phyloP scores from a whole-genome alignment of 2,329 filamentous ascomycete genomes.

The Lanzia echinophila region DNA sequence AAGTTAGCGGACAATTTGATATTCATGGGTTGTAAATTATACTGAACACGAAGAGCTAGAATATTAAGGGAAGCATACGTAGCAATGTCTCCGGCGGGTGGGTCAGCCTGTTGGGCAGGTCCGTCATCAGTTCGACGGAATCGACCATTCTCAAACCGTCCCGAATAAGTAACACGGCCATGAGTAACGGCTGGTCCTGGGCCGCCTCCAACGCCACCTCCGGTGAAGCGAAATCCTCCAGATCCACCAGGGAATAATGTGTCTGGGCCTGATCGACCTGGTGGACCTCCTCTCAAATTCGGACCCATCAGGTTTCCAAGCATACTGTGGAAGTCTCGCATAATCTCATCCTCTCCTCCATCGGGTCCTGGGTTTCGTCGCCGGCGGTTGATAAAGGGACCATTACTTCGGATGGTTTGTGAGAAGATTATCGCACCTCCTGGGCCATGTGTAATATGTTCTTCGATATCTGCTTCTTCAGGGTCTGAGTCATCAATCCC shows the following conservation, averaged over 20 bases:
- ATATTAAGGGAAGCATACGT: conserved; percentile 35
- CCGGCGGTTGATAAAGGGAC: neutral
- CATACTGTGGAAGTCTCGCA: conserved; percentile 38
- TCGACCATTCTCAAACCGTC: conserved; percentile 16
- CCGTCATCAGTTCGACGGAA: conserved; percentile 46
- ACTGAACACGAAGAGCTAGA: conserved; percentile 14
- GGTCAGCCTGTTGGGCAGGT: conserved; percentile 39
- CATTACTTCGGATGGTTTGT: conserved; percentile 22
- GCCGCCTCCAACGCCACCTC: conserved; percentile 6
- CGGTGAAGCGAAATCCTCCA: conserved; percentile 13
- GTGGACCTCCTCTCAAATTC: conserved; percentile 19
- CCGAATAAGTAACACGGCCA: conserved; percentile 29
- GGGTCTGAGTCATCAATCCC: conserved; percentile 43
- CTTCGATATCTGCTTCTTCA: conserved; percentile 52
- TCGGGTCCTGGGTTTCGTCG: conserved; percentile 3
- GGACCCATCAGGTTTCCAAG: conserved; percentile 39
- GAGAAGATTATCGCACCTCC: conserved; percentile 24
- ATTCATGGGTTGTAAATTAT: conserved; percentile 18
- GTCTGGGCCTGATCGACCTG: conserved; percentile 28
- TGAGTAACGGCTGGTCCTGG: conserved; percentile 20
- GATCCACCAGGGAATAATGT: conserved; percentile 21
- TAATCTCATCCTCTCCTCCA: conserved; percentile 20
- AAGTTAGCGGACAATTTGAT: conserved; percentile 25
- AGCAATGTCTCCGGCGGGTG: conserved; percentile 40
- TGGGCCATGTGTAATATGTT: conserved; percentile 32